Percentiles rank a stretch among this genome's conserved stretches.
Evolutionary conservation across 805 yeast species (phyloP).

Genomic region (Candida broadrunensis): DNA sequence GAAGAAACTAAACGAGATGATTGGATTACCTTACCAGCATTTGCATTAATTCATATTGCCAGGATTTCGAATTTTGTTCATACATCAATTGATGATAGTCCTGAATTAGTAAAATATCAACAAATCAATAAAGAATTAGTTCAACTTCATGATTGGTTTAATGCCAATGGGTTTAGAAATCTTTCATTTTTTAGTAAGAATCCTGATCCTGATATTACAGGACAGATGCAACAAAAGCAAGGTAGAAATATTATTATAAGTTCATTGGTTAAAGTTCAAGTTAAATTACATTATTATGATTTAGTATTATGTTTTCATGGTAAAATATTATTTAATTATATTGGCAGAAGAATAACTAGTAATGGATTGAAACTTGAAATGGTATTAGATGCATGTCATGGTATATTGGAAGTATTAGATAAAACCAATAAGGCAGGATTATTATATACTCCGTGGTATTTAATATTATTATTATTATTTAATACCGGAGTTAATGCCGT

Average conservation of each 20-base stretch:
- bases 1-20: slow-evolving; percentile 35
- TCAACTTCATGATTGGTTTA: slow-evolving; percentile 29
- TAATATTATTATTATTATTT: slow-evolving; percentile 42
- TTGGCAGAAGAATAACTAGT: slow-evolving; percentile 29
- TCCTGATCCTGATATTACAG: slow-evolving; percentile 2
- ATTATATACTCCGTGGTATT: slow-evolving; percentile 52
- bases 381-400: slow-evolving; percentile 27
- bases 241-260: slow-evolving; percentile 5
- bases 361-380: slow-evolving; percentile 28
- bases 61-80: slow-evolving; percentile 35
- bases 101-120: slow-evolving; percentile 23
- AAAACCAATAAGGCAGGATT: slow-evolving; percentile 24
- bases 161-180: slow-evolving; percentile 31
- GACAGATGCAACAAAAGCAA: slow-evolving; percentile 2
- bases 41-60: slow-evolving; percentile 45
- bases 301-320: slow-evolving; percentile 34
- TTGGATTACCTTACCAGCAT: slow-evolving; percentile 48
- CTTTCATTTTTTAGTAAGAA: slow-evolving; percentile 15
- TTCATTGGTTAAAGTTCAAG: slow-evolving; percentile 30
- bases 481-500: slow-evolving; percentile 42
- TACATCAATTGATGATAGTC: slow-evolving; percentile 21
- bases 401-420: slow-evolving; percentile 26
- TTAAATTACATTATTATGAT: slow-evolving; percentile 39
- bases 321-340: slow-evolving; percentile 24
- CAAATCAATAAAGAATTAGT: slow-evolving; percentile 30